Conservation (phyloP, 176 grass and related monocot species). For the Triticum timopheevii region DNA sequence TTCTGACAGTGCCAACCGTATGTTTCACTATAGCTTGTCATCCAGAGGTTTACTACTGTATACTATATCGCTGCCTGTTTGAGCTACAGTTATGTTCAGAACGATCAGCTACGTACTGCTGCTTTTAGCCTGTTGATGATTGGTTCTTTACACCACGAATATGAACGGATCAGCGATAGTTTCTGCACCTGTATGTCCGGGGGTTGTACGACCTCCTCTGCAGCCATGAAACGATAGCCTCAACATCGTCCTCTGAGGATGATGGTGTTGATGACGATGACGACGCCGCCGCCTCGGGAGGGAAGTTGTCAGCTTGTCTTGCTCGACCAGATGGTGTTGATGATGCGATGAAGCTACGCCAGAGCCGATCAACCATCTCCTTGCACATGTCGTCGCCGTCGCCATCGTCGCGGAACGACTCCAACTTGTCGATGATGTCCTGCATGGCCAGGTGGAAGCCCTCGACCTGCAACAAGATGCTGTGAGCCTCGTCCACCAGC, state of each 20-base stretch:
- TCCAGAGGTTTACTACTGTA: slow-evolving; percentile 8
- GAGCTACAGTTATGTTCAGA: not conserved
- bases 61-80: not conserved
- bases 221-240: slow-evolving; percentile 40
- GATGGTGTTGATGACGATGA: not conserved
- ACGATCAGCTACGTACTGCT: not conserved
- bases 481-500: slow-evolving; percentile 22
- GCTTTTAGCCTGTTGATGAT: not conserved
- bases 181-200: slow-evolving; percentile 24
- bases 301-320: not conserved
- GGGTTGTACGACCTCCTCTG: slow-evolving; percentile 35
- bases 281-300: not conserved
- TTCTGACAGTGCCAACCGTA: not conserved
- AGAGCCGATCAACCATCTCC: slow-evolving; percentile 1
- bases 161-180: slow-evolving; percentile 3
- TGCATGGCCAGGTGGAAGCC: slow-evolving; percentile 12
- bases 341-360: not conserved
- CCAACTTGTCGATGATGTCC: slow-evolving; percentile 27
- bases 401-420: not conserved
- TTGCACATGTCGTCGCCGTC: not conserved
- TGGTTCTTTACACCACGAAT: not conserved
- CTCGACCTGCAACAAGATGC: not conserved
- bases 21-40: not conserved
- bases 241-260: slow-evolving; percentile 17
- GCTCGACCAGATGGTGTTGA: not conserved